Conservation (phyloP, 2,329 filamentous ascomycete species). For the Verruconis gallopava region DNA sequence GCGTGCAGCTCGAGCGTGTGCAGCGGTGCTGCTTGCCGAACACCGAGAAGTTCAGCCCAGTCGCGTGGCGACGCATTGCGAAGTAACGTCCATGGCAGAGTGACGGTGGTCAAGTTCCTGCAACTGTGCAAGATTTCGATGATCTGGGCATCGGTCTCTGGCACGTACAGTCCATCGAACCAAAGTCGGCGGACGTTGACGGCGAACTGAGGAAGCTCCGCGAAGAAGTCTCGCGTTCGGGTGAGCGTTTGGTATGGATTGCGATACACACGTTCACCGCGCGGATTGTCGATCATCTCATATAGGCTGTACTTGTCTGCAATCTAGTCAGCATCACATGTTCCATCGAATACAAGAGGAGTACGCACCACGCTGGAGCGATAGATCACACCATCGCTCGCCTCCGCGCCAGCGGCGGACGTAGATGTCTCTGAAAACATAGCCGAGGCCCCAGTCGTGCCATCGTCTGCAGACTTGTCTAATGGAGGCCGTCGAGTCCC, state of each 20-base stretch:
- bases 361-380: slow-evolving; percentile 23
- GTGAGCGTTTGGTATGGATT: slow-evolving; percentile 38
- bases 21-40: slow-evolving; percentile 27
- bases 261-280: slow-evolving; percentile 37
- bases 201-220: slow-evolving; percentile 31
- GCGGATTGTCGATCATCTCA: slow-evolving; percentile 34
- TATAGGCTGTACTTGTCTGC: slow-evolving; percentile 31
- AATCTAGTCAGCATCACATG: slow-evolving; percentile 1
- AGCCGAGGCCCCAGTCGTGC: slow-evolving; percentile 41
- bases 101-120: slow-evolving; percentile 33
- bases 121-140: slow-evolving; percentile 36
- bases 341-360: neutral
- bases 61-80: slow-evolving; percentile 34
- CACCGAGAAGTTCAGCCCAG: slow-evolving; percentile 36
- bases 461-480: slow-evolving; percentile 37
- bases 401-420: slow-evolving; percentile 39
- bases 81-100: slow-evolving; percentile 40
- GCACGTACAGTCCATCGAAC: slow-evolving; percentile 42
- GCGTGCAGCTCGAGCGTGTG: slow-evolving; percentile 39
- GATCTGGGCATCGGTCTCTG: slow-evolving; percentile 37
- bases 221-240: slow-evolving; percentile 34
- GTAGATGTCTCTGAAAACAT: slow-evolving; percentile 38
- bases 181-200: slow-evolving; percentile 39
- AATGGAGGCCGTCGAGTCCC: slow-evolving; percentile 36
- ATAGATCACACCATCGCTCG: slow-evolving; percentile 39